Conservation (phyloP, 1,284 basidiomycete genomes). For the Cryptococcus jaspeensis region DNA sequence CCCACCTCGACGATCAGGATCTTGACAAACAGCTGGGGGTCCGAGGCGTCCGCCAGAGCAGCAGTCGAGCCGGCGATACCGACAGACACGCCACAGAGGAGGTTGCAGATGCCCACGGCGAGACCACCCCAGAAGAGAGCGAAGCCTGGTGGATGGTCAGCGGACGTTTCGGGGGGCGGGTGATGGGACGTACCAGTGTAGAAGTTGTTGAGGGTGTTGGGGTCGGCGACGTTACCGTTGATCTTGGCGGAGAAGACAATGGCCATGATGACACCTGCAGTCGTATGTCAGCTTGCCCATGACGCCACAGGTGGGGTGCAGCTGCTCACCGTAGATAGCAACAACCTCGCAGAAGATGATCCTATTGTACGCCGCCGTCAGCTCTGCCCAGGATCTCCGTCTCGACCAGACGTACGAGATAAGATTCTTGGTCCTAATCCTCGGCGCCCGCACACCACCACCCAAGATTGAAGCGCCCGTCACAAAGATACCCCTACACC, state of each 20-base stretch:
- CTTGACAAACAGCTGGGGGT: constrained; percentile 89
- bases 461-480: constrained; percentile 94
- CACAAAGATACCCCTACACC: constrained; percentile 88
- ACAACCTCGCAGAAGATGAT: constrained; percentile 99
- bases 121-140: constrained; percentile 93
- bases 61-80: constrained; percentile 90
- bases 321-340: constrained; percentile 83
- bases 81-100: constrained; percentile 88
- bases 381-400: neutral
- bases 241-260: constrained; percentile 90
- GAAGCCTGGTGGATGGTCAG: constrained; percentile 59
- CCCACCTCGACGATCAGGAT: constrained; percentile 78
- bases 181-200: constrained; percentile 67
- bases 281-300: neutral
- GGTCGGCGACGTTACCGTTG: constrained; percentile 59
- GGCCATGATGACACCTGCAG: constrained; percentile 71
- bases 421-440: constrained; percentile 96
- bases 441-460: constrained; percentile 88
- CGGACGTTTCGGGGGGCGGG: neutral
- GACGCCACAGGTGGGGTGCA: neutral
- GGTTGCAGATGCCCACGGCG: constrained; percentile 81
- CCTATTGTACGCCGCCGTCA: constrained; percentile 52
- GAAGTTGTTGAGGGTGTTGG: constrained; percentile 82
- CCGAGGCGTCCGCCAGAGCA: constrained; percentile 86
- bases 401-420: constrained; percentile 67